phyloP scores from a whole-genome alignment of 805 yeast genomes.

The Lipomyces anomalus region DNA sequence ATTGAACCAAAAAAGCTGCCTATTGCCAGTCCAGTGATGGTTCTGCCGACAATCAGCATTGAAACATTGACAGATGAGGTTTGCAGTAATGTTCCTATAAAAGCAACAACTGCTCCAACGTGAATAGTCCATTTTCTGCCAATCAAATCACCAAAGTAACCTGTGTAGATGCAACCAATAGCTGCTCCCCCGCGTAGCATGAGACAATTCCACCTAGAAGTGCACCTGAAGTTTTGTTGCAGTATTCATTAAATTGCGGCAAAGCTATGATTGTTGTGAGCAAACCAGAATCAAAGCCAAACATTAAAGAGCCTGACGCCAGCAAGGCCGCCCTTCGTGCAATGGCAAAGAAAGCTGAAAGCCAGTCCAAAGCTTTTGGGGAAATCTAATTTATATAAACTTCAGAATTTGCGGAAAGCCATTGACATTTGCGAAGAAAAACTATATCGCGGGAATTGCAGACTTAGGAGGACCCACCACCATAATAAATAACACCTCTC shows the following conservation, averaged over 20 bases:
- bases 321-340: slow-evolving; percentile 28
- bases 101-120: slow-evolving; percentile 1
- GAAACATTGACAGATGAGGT: background rate
- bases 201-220: slow-evolving; percentile 45
- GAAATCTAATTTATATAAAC: no score
- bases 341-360: no score
- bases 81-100: background rate
- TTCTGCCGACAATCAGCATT: slow-evolving; percentile 40
- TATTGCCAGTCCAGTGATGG: slow-evolving; percentile 48
- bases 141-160: background rate
- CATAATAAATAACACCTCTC: no score
- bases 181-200: slow-evolving; percentile 29
- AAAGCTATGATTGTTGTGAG: slow-evolving; percentile 65
- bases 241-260: slow-evolving; percentile 32
- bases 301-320: slow-evolving; percentile 35
- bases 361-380: no score
- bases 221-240: slow-evolving; percentile 40
- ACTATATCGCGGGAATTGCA: no score
- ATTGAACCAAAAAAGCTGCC: slow-evolving; percentile 48
- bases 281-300: slow-evolving; percentile 66
- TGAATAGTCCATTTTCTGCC: background rate
- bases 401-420: no score
- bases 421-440: no score
- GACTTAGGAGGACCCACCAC: no score
- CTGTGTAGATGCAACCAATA: background rate